These are phyloP conservation scores for Triticum dicoccoides DNA, from an alignment of 176 grass and related monocot genomes.

Conservation along the genomic window DNA sequence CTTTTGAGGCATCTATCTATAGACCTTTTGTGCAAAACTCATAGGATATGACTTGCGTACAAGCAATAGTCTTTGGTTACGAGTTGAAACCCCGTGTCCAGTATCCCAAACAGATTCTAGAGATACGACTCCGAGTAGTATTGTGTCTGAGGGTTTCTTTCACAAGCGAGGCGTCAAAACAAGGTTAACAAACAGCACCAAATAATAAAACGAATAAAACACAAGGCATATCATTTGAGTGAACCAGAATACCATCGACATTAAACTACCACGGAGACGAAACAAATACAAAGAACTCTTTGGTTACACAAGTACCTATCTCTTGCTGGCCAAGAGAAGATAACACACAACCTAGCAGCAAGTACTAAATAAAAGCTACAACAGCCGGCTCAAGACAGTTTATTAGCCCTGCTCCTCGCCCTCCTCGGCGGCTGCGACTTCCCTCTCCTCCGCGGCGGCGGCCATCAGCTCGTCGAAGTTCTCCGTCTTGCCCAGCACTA, in stretches of 20 bases:
- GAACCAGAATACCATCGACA: not conserved
- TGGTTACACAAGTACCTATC: constrained; percentile 32
- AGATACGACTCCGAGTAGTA: no score
- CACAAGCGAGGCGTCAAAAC: not conserved
- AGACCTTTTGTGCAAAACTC: no score
- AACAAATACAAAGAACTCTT: constrained; percentile 40
- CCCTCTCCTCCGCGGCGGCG: constrained; percentile 66
- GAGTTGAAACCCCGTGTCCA: not conserved
- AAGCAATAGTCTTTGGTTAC: no score
- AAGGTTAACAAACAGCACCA: not conserved
- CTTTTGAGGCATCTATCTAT: no score
- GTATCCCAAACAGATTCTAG: not conserved
- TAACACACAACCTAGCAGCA: constrained; percentile 28
- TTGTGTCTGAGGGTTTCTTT: no score
- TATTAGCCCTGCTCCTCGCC: constrained; percentile 59
- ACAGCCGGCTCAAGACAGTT: not conserved
- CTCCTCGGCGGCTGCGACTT: constrained; percentile 33
- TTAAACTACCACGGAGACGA: constrained; percentile 7
- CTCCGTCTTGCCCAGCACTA: constrained; percentile 78
- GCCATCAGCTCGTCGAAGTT: constrained; percentile 98
- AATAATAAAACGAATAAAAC: not conserved
- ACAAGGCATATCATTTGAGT: not conserved
- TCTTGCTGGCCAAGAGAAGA: constrained; percentile 37
- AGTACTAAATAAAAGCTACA: constrained; percentile 37
- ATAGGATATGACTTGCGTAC: no score